Evolutionary conservation across 106 monocot genomes (phyloP), one percentile per base, ranked within the genome.

Genomic region (Allium fistulosum): DNA sequence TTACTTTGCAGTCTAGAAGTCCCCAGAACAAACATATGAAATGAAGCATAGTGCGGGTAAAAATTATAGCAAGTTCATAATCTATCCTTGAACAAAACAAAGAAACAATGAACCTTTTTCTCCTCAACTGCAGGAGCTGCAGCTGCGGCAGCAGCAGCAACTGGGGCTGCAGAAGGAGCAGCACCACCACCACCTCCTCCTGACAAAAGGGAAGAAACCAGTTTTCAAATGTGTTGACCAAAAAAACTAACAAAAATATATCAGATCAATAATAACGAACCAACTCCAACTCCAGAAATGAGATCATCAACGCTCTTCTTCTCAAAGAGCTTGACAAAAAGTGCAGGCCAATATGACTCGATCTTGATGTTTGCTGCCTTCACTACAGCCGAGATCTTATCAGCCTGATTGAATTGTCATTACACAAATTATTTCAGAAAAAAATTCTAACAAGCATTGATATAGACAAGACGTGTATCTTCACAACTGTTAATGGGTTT

Each of bases 291-390:
- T 28, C 70, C 80, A 46, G 75, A 53, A 64, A 87, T 87, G 68
- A 87, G 83, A 60, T 83, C 80, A 16, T 87, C 83, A 27, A 87
- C 69, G 65, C 58, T 83, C 52, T 56, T 71, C 75, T 80, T 83
- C 83, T 87, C 77, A n/a, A 87, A 72, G 17, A 87, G 80, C 77
- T 83, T 87, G n/a, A 78, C 83, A 37, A 87, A 75, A 16, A 87
- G 78, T 12, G 83, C 57, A 5, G 87, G 71, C 87, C 87, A 87
- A 75, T 74, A 87, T 9, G 87, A 75, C 46, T 87, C 87, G n/a
- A 83, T 61, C 10, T 63, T 55, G 52, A 87, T 80, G 57, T 83
- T 80, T 11, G 87, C 83, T 2, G 83, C 74, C 71, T 87, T 87
- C 59, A 83, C 71, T 49, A 87, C 18, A 7, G 80, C 78, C 15